Base-by-base conservation (phyloP, 257 asterid genomes). In the Nicotiana noctiflora region DNA sequence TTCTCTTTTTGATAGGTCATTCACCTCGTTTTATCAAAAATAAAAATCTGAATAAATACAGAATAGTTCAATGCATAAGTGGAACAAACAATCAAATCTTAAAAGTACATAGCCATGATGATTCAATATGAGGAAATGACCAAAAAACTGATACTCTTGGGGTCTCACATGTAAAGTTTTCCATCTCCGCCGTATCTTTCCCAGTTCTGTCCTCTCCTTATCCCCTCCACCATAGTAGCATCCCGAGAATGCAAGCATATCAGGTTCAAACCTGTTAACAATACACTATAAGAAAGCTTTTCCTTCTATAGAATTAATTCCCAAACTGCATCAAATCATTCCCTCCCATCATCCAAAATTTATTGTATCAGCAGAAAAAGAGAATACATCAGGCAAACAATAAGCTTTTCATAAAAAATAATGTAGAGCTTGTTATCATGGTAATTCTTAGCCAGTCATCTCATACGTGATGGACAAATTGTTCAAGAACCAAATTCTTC, bases 211-310 rank as follows among this genome's bases (percentile, higher is more conserved):
- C 88, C 91, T 91, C 89, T 96, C 99, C 89, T 94, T 90, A 79
- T 96, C 94, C 80, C 99, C 98, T 80, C 99, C 98, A 83, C 98
- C 99, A 62, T 91, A 94, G 85, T 94, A 96, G 80, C 99, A 96
- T 86, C 99, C 98, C 37, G 99, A 94, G 92, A 96, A 96, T 77
- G 99, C 99, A 87, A 96, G 98, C 98, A 94, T 96, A 85, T 96
- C 99, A 80, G 99, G 98, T 88, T 96, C 99, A 84, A 92, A 96
- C 93, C 99, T 96, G 95, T 76, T 82, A 81, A 62, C 51, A 78
- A 63, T 49, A 46, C 77, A 53, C 64, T 80, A 62, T 72, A 52
- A 80, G 83, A 32, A 53, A 32, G 49, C 32, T 9, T 59, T 55
- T 49, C 17, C 23, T 14, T 21, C 59, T 68, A n/a, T 3, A 44